Base-by-base conservation (phyloP, 1,284 basidiomycete species). In the Exobasidium rhododendri region DNA sequence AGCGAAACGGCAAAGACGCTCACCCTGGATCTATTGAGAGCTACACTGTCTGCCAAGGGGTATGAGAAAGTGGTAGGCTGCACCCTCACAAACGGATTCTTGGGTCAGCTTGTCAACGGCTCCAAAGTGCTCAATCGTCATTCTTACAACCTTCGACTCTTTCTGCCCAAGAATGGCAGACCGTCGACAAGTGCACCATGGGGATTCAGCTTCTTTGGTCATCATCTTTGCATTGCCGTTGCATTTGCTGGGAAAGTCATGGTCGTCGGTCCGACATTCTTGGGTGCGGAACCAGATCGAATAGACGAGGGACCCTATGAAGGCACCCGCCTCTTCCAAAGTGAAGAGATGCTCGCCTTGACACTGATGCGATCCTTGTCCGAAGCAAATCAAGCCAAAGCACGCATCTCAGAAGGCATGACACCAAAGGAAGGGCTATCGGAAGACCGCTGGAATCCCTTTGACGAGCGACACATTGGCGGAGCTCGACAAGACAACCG, bases 261-360 rank as follows among this genome's bases (percentile, higher is more conserved):
- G 77, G 67, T 78, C 45, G 65, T 79, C 22, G 77, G 77, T 3
- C 78, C 78, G 4, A 79, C 77, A 0, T 80, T 80, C 57, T 73
- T 79, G 67, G 79, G 78, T 22, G 79, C 79, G 17, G 79, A 80
- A 59, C 78, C 79, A 3, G 78, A 80, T 59, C 62, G 73, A n/a
- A 80, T 80, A 30, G 79, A 80, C 54, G 73, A 58, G 0, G 79
- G 79, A 0, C 67, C 65, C 24, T 69, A 79, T 52, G 75, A 64
- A 0, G 79, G 79, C 0, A 61, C 76, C 32, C 62, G 79, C 6
- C 66, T 80, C n/a, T 77, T 80, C 54, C 67, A 61, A 10, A 66
- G 71, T 35, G 79, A 80, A 62, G 79, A 80, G 71, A 61, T 77
- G 2, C 53, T 67, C 14, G 73, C 64, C 0, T 63, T 80, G 31